Evolutionary conservation across 1,284 basidiomycete genomes (phyloP).

Genomic region (Agroathelia rolfsii): DNA sequence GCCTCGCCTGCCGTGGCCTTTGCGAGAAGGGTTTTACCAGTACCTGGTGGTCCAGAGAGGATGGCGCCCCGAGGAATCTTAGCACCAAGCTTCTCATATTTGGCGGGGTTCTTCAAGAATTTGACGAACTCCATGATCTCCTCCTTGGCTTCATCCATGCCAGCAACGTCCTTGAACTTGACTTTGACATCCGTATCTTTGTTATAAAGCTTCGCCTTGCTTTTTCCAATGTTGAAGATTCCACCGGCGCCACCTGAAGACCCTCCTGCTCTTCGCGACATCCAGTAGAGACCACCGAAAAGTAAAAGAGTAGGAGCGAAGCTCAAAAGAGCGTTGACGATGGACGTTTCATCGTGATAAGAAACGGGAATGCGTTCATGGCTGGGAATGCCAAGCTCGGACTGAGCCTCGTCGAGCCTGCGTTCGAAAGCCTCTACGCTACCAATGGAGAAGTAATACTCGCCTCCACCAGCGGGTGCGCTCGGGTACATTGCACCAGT

Average conservation of each 20-base stretch:
- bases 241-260: constrained; percentile 59
- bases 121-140: constrained; percentile 99
- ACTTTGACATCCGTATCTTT: constrained; percentile 93
- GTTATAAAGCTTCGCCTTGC: constrained; percentile 92
- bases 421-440: constrained; percentile 96
- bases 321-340: constrained; percentile 75
- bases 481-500: constrained; percentile 63
- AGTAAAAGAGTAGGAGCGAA: constrained; percentile 93
- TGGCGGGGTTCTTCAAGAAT: constrained; percentile 92
- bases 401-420: constrained; percentile 88
- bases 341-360: constrained; percentile 91
- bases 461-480: constrained; percentile 38
- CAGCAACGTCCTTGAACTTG: constrained; percentile 93
- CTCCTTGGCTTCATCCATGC: constrained; percentile 99
- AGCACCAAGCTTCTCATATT: constrained; percentile 94
- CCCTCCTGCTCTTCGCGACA: constrained; percentile 74
- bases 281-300: constrained; percentile 84
- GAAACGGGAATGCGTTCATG: constrained; percentile 94
- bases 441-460: constrained; percentile 95
- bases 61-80: constrained; percentile 99
- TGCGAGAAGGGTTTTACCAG: constrained; percentile 95
- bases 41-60: constrained; percentile 95
- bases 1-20: constrained; percentile 99
- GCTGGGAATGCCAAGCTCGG: constrained; percentile 84
- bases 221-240: constrained; percentile 97